phyloP scores from a whole-genome alignment of 2,329 filamentous ascomycete genomes.

The Phyllosticta capitalensis region DNA sequence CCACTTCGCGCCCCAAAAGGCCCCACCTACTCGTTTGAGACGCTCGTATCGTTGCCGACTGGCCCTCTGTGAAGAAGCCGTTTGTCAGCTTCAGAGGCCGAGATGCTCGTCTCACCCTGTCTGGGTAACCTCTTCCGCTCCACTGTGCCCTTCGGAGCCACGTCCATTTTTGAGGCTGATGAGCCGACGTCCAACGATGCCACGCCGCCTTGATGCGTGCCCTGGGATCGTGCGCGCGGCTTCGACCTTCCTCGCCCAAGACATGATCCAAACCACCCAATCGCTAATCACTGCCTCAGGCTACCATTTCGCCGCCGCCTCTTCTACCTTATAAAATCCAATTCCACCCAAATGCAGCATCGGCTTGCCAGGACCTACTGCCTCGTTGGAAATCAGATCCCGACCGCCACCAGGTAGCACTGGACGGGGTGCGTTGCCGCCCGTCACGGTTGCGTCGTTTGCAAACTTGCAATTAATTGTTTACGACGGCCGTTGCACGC shows the following conservation, averaged over 20 bases:
- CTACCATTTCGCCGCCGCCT: not conserved
- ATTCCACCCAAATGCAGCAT: not conserved
- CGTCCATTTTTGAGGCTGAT: conserved; percentile 7
- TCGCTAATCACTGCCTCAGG: not conserved
- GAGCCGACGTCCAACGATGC: not conserved
- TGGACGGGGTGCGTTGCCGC: not conserved
- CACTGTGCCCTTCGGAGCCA: not conserved
- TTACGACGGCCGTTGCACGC: not conserved
- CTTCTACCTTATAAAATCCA: not conserved
- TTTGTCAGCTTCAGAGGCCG: not conserved
- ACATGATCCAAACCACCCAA: not conserved
- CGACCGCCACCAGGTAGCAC: not conserved
- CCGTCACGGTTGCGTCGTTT: not conserved
- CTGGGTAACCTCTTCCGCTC: not conserved
- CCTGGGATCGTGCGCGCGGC: not conserved
- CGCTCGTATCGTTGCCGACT: conserved; percentile 6
- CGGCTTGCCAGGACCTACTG: not conserved
- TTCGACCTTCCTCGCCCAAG: not conserved
- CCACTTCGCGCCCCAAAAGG: conserved; percentile 8
- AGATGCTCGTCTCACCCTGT: not conserved
- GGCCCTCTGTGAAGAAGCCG: conserved; percentile 4
- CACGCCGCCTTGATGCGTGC: not conserved
- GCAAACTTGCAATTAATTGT: not conserved
- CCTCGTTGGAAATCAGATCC: not conserved
- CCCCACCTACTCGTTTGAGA: conserved; percentile 9